These are phyloP conservation scores for Leptographium wingfieldii DNA, from an alignment of 2,329 filamentous ascomycete genomes.

Conservation along the genomic window DNA sequence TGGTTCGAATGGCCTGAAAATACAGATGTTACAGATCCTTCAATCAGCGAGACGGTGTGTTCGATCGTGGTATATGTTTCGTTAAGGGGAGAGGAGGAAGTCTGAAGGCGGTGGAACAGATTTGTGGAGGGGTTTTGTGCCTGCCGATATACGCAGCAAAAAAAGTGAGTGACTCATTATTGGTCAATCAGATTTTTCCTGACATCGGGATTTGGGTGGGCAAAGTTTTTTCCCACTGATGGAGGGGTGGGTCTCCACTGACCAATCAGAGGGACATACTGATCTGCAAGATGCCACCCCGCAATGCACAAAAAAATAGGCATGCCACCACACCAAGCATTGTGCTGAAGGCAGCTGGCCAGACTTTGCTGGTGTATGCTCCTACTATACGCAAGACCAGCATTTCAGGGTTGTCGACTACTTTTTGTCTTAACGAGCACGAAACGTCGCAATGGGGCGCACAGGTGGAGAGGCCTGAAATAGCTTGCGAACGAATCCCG, in stretches of 20 bases:
- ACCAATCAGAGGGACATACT: neutral
- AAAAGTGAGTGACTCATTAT: constrained; percentile 11
- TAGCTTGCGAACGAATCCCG: no score
- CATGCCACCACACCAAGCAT: neutral
- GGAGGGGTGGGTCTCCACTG: neutral
- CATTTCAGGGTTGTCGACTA: no score
- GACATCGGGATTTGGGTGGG: neutral
- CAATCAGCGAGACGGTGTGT: neutral
- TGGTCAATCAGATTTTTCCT: constrained; percentile 12
- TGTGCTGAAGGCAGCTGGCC: neutral
- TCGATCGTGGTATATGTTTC: neutral
- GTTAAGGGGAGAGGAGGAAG: neutral
- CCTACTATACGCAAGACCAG: no score
- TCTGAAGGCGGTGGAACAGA: constrained; percentile 3
- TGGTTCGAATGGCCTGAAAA: neutral
- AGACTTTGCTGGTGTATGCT: no score
- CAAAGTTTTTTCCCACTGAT: neutral
- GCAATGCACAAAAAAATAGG: neutral
- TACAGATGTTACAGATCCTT: neutral
- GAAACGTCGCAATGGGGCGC: no score
- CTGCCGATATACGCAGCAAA: constrained; percentile 9
- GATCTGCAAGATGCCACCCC: neutral
- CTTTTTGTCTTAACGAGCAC: no score
- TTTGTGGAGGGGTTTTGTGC: constrained; percentile 5
- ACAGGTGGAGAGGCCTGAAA: no score